phyloP scores from a whole-genome alignment of 306 rosid species.

The Citrullus mucosospermus region DNA sequence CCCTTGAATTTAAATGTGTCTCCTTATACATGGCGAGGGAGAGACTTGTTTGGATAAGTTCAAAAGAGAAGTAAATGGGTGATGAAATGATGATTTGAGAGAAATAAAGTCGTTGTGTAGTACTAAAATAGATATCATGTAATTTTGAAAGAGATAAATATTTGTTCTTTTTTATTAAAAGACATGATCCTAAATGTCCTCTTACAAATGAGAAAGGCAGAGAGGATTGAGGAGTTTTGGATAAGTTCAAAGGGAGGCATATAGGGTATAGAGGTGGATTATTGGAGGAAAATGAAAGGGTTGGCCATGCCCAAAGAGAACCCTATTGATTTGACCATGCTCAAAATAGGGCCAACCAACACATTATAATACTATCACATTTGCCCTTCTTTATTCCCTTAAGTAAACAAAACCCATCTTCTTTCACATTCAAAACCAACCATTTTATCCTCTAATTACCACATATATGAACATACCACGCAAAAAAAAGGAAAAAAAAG shows the following conservation, averaged over 20 bases:
- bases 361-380: background rate
- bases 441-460: background rate
- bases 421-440: background rate
- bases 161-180: background rate
- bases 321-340: conserved; percentile 3
- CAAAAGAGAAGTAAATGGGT: background rate
- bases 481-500: too few relatives aligned
- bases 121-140: background rate
- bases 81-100: background rate
- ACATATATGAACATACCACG: background rate
- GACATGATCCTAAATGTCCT: background rate
- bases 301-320: background rate
- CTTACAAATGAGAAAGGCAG: background rate
- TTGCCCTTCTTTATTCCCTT: background rate
- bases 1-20: too few relatives aligned
- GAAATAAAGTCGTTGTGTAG: background rate
- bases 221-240: background rate
- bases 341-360: background rate
- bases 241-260: conserved; percentile 1
- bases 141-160: background rate
- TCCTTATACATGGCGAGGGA: background rate
- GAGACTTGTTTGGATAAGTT: background rate
- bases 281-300: background rate
- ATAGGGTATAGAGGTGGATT: background rate
- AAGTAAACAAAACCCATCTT: background rate